Base-by-base conservation (phyloP, 495 filamentous ascomycete species). In the Cercophora newfieldiana region DNA sequence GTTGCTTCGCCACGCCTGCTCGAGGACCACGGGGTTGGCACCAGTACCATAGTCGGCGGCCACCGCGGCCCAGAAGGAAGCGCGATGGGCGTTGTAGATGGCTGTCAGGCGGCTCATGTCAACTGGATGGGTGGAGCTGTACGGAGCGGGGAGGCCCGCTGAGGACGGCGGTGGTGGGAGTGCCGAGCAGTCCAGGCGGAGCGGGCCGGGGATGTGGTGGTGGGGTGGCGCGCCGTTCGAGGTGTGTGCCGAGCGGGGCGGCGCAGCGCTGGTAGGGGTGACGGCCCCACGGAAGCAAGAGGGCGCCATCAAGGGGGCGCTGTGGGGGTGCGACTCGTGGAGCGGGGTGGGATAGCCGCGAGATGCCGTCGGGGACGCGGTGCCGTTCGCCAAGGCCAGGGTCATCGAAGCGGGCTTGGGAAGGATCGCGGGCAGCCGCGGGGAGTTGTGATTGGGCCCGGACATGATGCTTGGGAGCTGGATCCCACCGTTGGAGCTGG, bases 31-130 rank as follows among this genome's bases (percentile, higher is more conserved):
- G 12, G 88, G 86, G 51, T 86, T 87, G 4, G 88, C 81, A 48
- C 86, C 84, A 3, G 76, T 69, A 57, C 90, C 90, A 65, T 94
- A 94, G 59, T 90, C 87, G 33, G 82, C 76, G 22, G 91, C 90
- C 37, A 94, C 84, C 48, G 82, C 82, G 53, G 81, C 81, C 91
- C 91, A 94, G 75, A 94, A 93, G 14, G 85, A 84, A 33, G 83
- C 78, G 31, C 89, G 85, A 69, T 91, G 89, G 14, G 84, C 80
- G 60, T 88, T 85, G 73, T 93, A 92, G 56, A 92, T 83, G 50
- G 84, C 81, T 37, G 83, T 84, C 12, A 94, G 86, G 57, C 88
- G 87, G 63, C 84, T 80, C 65, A 87, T 86, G 75, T 94, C 89
- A 68, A 94, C 79, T 7, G 78, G 77, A 60, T 78, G 71, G 66